These are phyloP conservation scores for Picochlorum sp. DNA, from an alignment of 139 green algal genomes.

Conservation along the genomic window DNA sequence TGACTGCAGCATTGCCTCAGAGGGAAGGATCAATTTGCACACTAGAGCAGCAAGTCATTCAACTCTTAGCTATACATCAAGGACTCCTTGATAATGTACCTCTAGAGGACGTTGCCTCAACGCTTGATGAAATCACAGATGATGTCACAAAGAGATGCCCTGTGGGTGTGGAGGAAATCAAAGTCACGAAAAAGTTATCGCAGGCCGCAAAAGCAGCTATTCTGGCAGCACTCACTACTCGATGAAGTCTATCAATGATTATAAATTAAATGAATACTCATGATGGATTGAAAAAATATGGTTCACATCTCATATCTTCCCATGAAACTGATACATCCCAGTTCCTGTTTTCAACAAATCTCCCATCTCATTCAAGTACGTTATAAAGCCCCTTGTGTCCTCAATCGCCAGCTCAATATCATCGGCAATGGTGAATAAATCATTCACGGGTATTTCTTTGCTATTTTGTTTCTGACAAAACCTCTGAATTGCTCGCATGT, in stretches of 20 bases:
- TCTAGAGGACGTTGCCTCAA: conserved; percentile 7
- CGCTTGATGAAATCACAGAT: conserved; percentile 2
- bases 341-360: conserved; percentile 61
- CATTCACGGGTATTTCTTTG: background rate
- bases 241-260: background rate
- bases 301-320: background rate
- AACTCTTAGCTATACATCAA: conserved; percentile 25
- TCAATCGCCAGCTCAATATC: conserved; percentile 48
- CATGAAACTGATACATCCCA: conserved; percentile 26
- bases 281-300: background rate
- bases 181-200: conserved; percentile 29
- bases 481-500: conserved; percentile 44
- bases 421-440: conserved; percentile 47
- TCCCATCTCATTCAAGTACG: conserved; percentile 67
- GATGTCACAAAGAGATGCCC: conserved; percentile 1
- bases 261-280: background rate
- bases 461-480: conserved; percentile 25
- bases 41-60: conserved; percentile 22
- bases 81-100: conserved; percentile 24
- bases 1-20: conserved; percentile 26
- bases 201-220: conserved; percentile 32
- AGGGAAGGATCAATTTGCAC: conserved; percentile 6
- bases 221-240: conserved; percentile 23
- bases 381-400: conserved; percentile 48
- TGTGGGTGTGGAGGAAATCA: conserved; percentile 27